Evolutionary conservation across 1,284 basidiomycete genomes (phyloP).

Genomic region (Xerocomus cyaneibrunnescens): DNA sequence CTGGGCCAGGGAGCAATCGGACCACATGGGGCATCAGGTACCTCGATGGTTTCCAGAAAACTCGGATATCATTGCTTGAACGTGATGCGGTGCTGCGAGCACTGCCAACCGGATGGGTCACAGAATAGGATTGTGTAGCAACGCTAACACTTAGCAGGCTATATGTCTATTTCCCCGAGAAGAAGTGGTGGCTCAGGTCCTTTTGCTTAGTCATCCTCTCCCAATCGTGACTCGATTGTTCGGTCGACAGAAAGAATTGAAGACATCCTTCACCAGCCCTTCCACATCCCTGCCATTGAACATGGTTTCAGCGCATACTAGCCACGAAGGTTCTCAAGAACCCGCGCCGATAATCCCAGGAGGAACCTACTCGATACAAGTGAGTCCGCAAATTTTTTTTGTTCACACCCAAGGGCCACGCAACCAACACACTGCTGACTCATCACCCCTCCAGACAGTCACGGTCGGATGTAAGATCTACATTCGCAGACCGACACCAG

Average conservation of each 20-base stretch:
- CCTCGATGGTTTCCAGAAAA: background rate
- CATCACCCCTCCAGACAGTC: slow-evolving; percentile 59
- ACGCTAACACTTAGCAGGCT: background rate
- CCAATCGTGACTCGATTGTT: slow-evolving; percentile 1
- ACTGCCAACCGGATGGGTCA: background rate
- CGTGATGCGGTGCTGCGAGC: background rate
- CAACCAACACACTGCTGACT: slow-evolving; percentile 27
- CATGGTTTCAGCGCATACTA: slow-evolving; percentile 35
- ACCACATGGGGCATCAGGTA: slow-evolving; percentile 6
- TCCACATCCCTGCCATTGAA: slow-evolving; percentile 6
- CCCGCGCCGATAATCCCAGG: slow-evolving; percentile 69
- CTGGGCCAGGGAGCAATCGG: background rate
- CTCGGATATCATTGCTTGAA: background rate
- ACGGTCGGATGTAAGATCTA: slow-evolving; percentile 92
- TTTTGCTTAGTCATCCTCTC: slow-evolving; percentile 27
- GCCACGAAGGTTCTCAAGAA: slow-evolving; percentile 46
- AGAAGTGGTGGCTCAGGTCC: slow-evolving; percentile 2
- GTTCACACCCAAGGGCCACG: slow-evolving; percentile 19
- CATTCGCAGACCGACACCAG: slow-evolving; percentile 74
- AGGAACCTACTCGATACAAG: slow-evolving; percentile 74
- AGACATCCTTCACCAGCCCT: slow-evolving; percentile 7
- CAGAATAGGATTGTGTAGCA: background rate
- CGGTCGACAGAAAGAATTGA: slow-evolving; percentile 7
- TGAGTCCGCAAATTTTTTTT: slow-evolving; percentile 37
- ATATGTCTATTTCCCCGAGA: background rate